Evolutionary conservation across 2,329 filamentous ascomycete species (phyloP).

Genomic region (Neofusicoccum parvum): DNA sequence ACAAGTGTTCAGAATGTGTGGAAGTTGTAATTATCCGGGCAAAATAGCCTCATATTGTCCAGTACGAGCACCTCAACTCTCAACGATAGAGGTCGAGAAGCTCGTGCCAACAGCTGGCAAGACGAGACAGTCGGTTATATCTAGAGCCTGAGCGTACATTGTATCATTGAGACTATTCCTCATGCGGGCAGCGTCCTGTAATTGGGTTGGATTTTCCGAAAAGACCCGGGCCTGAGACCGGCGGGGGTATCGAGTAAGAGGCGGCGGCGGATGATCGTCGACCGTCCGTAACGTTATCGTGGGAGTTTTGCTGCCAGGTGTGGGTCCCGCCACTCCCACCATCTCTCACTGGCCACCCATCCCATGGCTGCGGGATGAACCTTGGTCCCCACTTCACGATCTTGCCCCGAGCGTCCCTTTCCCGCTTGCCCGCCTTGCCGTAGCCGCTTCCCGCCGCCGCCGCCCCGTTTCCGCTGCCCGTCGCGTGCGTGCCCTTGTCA

Average conservation of each 20-base stretch:
- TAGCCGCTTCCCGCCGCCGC: not conserved
- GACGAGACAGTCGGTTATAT: not conserved
- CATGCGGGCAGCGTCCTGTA: not conserved
- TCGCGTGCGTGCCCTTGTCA: not conserved
- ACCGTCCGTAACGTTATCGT: constrained; percentile 4
- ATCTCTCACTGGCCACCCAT: not conserved
- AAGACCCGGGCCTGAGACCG: not conserved
- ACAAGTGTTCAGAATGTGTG: too few species aligned
- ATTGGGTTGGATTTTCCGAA: not conserved
- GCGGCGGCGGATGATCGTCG: not conserved
- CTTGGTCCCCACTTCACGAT: constrained; percentile 21
- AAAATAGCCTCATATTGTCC: too few species aligned
- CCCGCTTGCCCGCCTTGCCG: not conserved
- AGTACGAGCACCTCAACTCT: not conserved
- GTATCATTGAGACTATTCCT: not conserved
- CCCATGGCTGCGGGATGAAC: constrained; percentile 15
- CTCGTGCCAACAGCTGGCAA: constrained; percentile 14
- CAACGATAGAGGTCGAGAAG: not conserved
- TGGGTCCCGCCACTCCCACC: constrained; percentile 1
- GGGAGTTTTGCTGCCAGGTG: not conserved
- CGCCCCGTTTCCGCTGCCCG: not conserved
- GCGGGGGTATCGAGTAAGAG: not conserved
- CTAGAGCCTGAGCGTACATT: not conserved
- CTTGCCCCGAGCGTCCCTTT: constrained; percentile 14
- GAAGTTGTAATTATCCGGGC: too few species aligned